Base-by-base conservation (phyloP, 2,329 filamentous ascomycete genomes). In the Penicillium sp. region DNA sequence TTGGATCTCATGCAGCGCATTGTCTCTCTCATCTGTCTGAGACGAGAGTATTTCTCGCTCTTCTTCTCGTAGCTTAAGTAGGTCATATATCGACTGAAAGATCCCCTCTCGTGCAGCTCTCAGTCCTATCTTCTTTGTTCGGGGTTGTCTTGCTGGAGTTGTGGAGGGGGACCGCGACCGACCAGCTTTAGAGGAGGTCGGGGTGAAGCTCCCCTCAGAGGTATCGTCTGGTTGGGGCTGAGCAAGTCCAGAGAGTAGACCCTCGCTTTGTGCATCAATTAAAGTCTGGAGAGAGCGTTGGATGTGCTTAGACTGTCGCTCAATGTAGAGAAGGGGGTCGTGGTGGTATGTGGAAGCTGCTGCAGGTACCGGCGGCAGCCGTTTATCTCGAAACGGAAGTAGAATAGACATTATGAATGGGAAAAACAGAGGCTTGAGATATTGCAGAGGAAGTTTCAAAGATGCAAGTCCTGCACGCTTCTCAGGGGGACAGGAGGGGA, bases 211-310 rank as follows among this genome's bases (percentile, higher is more conserved):
- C 42, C 78, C 78, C 33, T 77, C 80, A 1, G 82, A 83, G 1
- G 52, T 57, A 56, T 81, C 79, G 59, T 83, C 78, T 29, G 60
- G 49, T 6, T 68, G 65, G 26, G 74, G 69, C 13, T 71, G 72
- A 13, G 73, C 71, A 3, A 84, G 69, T 3, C 80, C 81, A 47
- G 79, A 77, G 42, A 81, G 74, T 29, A 87, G 74, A 19, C 81
- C 83, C 63, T 85, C 83, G 31, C 83, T 82, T 68, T 87, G 85
- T 10, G 83, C 82, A 70, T 87, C 84, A 22, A 87, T 80, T 11
- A 87, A 73, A 55, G 77, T 76, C 68, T 87, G 85, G 10, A 87
- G 76, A 58, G 84, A 81, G 52, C 78, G 77, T 65, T 87, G 79
- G 10, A 87, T 79, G 61, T 83, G 74, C 55, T 76, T 78, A 26